These are phyloP conservation scores for Collybiopsis confluens DNA, from an alignment of 768 basidiomycete species.

Conservation along the genomic window DNA sequence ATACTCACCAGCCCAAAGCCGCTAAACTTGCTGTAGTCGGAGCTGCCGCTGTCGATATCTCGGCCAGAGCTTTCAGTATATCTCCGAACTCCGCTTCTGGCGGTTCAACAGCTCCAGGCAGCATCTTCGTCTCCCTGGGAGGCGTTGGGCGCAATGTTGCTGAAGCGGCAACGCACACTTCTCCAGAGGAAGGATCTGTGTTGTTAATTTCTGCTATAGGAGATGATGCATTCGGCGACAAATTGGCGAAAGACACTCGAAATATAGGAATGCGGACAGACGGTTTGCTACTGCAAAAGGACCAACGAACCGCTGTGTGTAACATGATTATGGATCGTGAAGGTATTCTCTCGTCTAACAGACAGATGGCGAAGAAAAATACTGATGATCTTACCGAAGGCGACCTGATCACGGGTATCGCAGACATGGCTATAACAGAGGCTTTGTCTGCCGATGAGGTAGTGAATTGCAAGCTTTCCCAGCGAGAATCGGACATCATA, in stretches of 20 bases:
- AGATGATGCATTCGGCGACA: constrained; percentile 67
- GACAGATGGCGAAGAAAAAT: too few species aligned
- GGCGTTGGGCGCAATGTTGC: constrained; percentile 96
- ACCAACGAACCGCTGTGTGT: constrained; percentile 71
- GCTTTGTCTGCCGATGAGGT: constrained; percentile 44
- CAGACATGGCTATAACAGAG: constrained; percentile 81
- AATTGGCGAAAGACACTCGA: constrained; percentile 54
- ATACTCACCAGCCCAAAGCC: not conserved
- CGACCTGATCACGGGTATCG: constrained; percentile 77
- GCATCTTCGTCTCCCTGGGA: constrained; percentile 67
- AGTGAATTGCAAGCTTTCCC: constrained; percentile 35
- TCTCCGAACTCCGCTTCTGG: constrained; percentile 31
- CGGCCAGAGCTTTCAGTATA: constrained; percentile 39
- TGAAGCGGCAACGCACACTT: too few species aligned
- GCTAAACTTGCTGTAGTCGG: constrained; percentile 73
- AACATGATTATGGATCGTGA: constrained; percentile 73
- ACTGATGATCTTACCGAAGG: too few species aligned
- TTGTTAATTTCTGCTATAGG: constrained; percentile 77
- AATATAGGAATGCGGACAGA: constrained; percentile 77
- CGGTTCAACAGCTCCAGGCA: constrained; percentile 81
- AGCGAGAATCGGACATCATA: not conserved
- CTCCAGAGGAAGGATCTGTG: constrained; percentile 5
- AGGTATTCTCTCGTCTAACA: constrained; percentile 29
- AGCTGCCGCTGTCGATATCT: constrained; percentile 87
- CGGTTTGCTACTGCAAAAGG: constrained; percentile 50